Conservation (phyloP, 23 red algal species). For the Gracilaria vermiculophylla region DNA sequence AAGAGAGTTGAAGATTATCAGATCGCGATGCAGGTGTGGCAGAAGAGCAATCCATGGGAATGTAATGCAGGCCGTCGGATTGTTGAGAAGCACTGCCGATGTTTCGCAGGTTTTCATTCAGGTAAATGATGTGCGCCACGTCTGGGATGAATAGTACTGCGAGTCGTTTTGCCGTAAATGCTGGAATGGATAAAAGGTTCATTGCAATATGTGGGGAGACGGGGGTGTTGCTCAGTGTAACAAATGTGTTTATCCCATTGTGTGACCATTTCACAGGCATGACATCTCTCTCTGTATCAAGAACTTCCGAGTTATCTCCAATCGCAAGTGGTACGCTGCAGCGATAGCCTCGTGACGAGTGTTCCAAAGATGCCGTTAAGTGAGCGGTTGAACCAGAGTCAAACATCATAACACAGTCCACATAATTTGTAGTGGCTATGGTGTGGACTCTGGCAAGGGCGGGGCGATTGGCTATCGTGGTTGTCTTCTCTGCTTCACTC, state of each 20-base stretch:
- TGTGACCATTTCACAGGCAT: not conserved
- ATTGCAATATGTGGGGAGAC: not conserved
- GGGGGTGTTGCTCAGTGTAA: not conserved
- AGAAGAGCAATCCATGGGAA: not conserved
- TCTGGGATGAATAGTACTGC: not conserved
- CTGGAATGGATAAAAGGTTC: not conserved
- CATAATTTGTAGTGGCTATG: not conserved
- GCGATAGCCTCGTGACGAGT: too few species aligned
- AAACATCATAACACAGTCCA: not conserved
- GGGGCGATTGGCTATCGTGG: not conserved
- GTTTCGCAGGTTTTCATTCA: not conserved
- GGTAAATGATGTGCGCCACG: not conserved
- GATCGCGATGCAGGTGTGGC: too few species aligned
- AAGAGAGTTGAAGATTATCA: not conserved
- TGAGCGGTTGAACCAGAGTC: not conserved
- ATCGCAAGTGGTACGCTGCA: not conserved
- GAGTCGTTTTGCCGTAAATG: not conserved
- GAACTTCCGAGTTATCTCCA: not conserved
- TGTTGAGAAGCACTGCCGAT: not conserved
- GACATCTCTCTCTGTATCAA: not conserved
- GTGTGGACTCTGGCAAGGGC: not conserved
- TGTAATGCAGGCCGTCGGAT: not conserved
- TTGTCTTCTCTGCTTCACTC: not conserved
- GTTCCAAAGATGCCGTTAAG: not conserved
- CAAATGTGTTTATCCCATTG: not conserved